Base-by-base conservation (phyloP, 768 basidiomycete species). In the Heimioporus sp. region DNA sequence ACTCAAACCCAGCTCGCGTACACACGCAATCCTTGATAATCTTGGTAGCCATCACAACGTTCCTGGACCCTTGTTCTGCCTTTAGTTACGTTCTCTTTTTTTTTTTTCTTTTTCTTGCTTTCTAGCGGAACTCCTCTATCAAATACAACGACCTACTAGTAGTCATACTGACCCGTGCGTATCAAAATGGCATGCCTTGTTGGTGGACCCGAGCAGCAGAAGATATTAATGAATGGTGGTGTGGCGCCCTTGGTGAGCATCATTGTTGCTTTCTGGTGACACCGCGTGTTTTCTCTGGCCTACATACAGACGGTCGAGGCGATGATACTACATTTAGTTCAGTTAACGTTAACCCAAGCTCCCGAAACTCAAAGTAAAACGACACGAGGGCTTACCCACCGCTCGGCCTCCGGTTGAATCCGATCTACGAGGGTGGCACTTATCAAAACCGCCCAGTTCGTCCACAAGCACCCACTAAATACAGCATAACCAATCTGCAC, bases 31-130 rank as follows among this genome's bases (percentile, higher is more conserved):
- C 3, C 24, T 24, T 24, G 24, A 52, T 46, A 38, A 49, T 55
- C 50, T 53, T 30, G 54, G 65, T 68, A 58, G 56, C 9, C 67
- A 69, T 69, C 63, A 61, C 65, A 19, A 67, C 67, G 54, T 58
- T 46, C 60, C 55, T 56, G 48, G 53, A 31, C 44, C 65, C 54
- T 64, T 69, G 65, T 67, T 69, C 65, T 60, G 21, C 58, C 60
- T 64, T 68, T 54, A 53, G 55, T 40, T 44, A 15, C 48, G 55
- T 45, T 45, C 38, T 19, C 19, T 38, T 11, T 32, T 41, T 13
- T 40, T 49, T 45, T 21, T 24, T 24, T 38, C 49, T 56, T 59
- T 51, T 54, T 49, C 37, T 39, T 24, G n/a, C 19, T 52, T 46
- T 16, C 24, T 34, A 44, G 50, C 52, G 57, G 55, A 65, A 54